phyloP scores from a whole-genome alignment of 2,329 filamentous ascomycete species.

The Ophiocordyceps unilateralis region DNA sequence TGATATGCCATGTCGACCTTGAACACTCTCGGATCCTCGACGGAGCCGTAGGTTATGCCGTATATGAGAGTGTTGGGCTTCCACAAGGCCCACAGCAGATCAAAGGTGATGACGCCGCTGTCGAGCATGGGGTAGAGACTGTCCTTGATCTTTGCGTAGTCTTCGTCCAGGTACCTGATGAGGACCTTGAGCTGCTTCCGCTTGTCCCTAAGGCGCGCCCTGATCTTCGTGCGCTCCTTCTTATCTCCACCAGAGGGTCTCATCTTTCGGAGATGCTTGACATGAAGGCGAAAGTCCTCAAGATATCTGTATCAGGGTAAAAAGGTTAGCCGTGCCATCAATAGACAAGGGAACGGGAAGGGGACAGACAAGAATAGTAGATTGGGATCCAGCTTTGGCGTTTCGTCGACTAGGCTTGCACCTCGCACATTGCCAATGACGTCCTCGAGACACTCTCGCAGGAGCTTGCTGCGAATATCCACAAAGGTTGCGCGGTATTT shows the following conservation, averaged over 20 bases:
- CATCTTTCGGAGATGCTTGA: slow-evolving; percentile 46
- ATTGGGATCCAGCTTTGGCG: slow-evolving; percentile 55
- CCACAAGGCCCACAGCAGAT: slow-evolving; percentile 76
- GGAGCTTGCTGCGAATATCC: slow-evolving; percentile 69
- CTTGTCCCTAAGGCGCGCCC: slow-evolving; percentile 40
- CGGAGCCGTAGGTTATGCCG: slow-evolving; percentile 57
- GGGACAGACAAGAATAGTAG: slow-evolving; percentile 43
- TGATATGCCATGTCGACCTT: slow-evolving; percentile 64
- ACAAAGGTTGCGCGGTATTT: slow-evolving; percentile 58
- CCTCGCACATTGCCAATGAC: slow-evolving; percentile 23
- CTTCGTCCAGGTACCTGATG: slow-evolving; percentile 60
- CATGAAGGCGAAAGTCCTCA: slow-evolving; percentile 51
- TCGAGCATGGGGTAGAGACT: slow-evolving; percentile 64
- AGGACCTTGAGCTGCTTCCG: slow-evolving; percentile 53
- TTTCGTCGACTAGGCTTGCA: slow-evolving; percentile 65
- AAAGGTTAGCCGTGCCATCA: background rate
- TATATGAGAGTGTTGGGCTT: slow-evolving; percentile 73
- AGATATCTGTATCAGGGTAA: slow-evolving; percentile 37
- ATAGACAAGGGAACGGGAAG: background rate
- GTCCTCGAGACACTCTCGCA: slow-evolving; percentile 44
- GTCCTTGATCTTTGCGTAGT: slow-evolving; percentile 64
- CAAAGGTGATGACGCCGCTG: slow-evolving; percentile 73
- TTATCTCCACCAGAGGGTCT: slow-evolving; percentile 29
- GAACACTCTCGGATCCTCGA: slow-evolving; percentile 65
- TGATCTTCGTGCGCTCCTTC: slow-evolving; percentile 42